Conservation (phyloP, 306 rosid genomes). For the Lupinus albus region DNA sequence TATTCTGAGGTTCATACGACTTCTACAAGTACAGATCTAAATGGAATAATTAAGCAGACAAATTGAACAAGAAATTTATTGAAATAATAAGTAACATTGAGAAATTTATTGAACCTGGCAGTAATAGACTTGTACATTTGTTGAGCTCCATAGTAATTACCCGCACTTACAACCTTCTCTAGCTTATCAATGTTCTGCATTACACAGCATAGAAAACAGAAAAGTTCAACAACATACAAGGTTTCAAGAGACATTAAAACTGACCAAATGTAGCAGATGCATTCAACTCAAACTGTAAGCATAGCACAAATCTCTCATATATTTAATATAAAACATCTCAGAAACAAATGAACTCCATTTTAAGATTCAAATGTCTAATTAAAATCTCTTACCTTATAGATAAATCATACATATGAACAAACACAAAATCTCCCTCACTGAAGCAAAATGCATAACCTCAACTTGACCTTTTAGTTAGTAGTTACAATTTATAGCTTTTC, state of each 20-base stretch:
- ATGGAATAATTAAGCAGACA: not conserved
- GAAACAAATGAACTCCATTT: conserved; percentile 6
- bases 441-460: not conserved
- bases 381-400: not conserved
- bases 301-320: too few species aligned
- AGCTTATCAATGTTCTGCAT: conserved; percentile 83
- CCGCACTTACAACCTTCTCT: conserved; percentile 71
- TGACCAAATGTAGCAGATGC: not conserved
- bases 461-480: not conserved
- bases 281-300: not conserved
- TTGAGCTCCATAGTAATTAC: conserved; percentile 90
- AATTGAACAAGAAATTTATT: not conserved
- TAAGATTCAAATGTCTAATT: not conserved
- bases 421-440: not conserved
- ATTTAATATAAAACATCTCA: conserved; percentile 1
- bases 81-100: conserved; percentile 3
- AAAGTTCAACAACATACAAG: not conserved
- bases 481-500: not conserved
- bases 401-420: not conserved
- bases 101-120: conserved; percentile 63
- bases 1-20: conserved; percentile 14
- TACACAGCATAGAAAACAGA: conserved; percentile 21
- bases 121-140: conserved; percentile 92
- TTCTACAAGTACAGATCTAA: conserved; percentile 16
- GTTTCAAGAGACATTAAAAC: not conserved